Evolutionary conservation across 1,139 yeast genomes (phyloP).

Genomic region (Yamadazyma taylorii): DNA sequence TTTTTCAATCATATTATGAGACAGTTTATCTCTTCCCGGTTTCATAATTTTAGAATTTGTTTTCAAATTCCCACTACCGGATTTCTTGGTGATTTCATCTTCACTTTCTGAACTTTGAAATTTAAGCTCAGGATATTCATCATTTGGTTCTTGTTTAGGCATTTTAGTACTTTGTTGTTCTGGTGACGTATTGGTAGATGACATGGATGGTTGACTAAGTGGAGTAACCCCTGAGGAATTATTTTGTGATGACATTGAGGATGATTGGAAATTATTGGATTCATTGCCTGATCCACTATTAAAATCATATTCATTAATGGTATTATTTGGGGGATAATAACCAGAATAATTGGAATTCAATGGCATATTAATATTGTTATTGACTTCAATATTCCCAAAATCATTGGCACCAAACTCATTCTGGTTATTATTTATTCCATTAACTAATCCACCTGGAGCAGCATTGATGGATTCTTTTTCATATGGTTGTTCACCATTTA

Average conservation of each 20-base stretch:
- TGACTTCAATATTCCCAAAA: too few relatives aligned
- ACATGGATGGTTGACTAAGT: slow-evolving; percentile 25
- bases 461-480: background rate
- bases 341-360: too few relatives aligned
- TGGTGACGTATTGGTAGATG: slow-evolving; percentile 37
- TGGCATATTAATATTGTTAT: background rate
- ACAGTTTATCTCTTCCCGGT: slow-evolving; percentile 55
- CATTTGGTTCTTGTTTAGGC: background rate
- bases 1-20: slow-evolving; percentile 82
- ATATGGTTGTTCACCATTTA: slow-evolving; percentile 9
- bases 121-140: background rate
- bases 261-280: slow-evolving; percentile 3
- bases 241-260: slow-evolving; percentile 10
- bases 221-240: slow-evolving; percentile 26
- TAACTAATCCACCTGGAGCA: too few relatives aligned
- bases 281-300: slow-evolving; percentile 4
- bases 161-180: slow-evolving; percentile 19
- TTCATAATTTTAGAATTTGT: slow-evolving; percentile 27
- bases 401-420: too few relatives aligned
- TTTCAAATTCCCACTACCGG: background rate
- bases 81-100: slow-evolving; percentile 4
- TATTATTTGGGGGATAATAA: too few relatives aligned
- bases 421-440: background rate
- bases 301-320: slow-evolving; percentile 3
- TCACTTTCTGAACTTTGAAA: slow-evolving; percentile 7